These are phyloP conservation scores for Purpureocillium lavendulum DNA, from an alignment of 2,329 filamentous ascomycete species.

Conservation along the genomic window DNA sequence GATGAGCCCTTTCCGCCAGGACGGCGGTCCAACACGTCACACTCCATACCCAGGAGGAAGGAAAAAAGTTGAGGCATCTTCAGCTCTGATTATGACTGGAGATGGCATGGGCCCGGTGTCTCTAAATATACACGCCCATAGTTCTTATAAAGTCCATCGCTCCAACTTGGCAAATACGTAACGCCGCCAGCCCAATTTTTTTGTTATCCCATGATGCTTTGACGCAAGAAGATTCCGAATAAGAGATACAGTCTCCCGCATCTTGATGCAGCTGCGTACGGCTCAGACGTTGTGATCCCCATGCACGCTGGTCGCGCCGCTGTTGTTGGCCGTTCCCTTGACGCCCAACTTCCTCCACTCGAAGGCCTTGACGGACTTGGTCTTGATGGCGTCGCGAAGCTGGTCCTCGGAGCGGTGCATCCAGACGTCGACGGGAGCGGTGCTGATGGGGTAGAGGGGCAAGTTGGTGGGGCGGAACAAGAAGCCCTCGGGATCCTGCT, in stretches of 20 bases:
- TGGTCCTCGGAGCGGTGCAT: constrained; percentile 31
- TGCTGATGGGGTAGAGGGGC: constrained; percentile 48
- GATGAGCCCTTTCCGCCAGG: too few relatives aligned
- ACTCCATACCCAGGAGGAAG: too few relatives aligned
- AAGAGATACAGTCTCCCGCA: too few relatives aligned
- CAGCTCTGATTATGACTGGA: constrained; percentile 1
- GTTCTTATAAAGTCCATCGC: too few relatives aligned
- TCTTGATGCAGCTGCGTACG: background rate
- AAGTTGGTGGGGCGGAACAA: constrained; percentile 32
- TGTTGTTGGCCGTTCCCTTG: constrained; percentile 3
- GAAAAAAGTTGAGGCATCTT: too few relatives aligned
- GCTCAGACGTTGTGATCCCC: constrained; percentile 4
- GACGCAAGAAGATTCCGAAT: too few relatives aligned
- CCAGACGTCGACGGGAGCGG: constrained; percentile 27
- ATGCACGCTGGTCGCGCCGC: background rate
- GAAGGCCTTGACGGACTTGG: constrained; percentile 28
- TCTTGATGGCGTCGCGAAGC: constrained; percentile 29
- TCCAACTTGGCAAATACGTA: background rate
- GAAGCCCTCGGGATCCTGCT: constrained; percentile 21
- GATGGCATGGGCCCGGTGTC: background rate
- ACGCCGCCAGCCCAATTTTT: background rate
- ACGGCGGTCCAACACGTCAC: too few relatives aligned
- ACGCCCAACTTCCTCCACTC: constrained; percentile 15
- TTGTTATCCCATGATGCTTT: background rate
- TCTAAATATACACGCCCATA: background rate